Evolutionary conservation across 495 filamentous ascomycete species (phyloP), one percentile per base, ranked within the genome.

Genomic region (Daldinia vernicosa): DNA sequence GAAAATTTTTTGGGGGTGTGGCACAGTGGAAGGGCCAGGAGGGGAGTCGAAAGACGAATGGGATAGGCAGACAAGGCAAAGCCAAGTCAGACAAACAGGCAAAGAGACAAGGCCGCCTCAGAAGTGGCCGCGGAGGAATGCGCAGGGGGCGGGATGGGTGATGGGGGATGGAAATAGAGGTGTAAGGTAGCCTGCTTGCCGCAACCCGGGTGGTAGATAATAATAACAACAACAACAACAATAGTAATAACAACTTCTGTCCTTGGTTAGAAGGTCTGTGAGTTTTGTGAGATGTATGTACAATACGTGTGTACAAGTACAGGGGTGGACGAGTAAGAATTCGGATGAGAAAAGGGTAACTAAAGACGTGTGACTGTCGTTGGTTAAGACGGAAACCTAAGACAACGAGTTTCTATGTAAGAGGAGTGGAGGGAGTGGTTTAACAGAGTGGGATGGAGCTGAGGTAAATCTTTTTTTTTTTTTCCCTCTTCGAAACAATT

Each of bases 1-100:
- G 57, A 77, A 75, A 76, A 67, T 19, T 43, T 74, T 75, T 69
- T 73, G 68, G 75, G 75, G 75, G 72, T 75, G 75, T 77, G 75
- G 75, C 74, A 75, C 75, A 68, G 72, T 69, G 51, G 68, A 63
- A 67, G 66, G 32, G 19, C 70, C 57, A 69, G 66, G 73, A 72
- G 69, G 73, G 75, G 67, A 70, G 71, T 69, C 66, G 62, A 66
- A 72, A 67, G 66, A 68, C 66, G 67, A 66, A 72, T 63, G 35
- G 70, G 73, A 74, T 56, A 72, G 47, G 60, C 63, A 59, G 62
- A 53, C 54, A 74, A 65, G 67, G 67, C 65, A 67, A 61, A 62
- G 66, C 69, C 60, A 68, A 67, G 66, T 62, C 67, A 80, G 80
- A 56, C 53, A 56, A 56, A 75, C 76, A 79, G 78, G 76, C 70